These are phyloP conservation scores for Candida sakaeoensis DNA, from an alignment of 805 yeast species.

Conservation along the genomic window DNA sequence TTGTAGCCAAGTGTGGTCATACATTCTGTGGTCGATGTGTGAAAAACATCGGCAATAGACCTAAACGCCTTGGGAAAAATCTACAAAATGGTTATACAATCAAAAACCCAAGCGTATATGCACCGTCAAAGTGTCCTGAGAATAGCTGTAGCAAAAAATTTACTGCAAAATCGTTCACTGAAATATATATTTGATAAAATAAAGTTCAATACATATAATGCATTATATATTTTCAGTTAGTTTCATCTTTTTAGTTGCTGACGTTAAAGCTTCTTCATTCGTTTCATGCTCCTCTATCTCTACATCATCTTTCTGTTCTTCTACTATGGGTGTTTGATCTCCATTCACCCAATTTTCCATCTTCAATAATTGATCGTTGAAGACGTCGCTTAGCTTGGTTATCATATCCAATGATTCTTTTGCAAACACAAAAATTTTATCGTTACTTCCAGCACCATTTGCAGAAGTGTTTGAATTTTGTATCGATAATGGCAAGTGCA, in stretches of 20 bases:
- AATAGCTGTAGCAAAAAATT: constrained; percentile 43
- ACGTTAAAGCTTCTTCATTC: constrained; percentile 9
- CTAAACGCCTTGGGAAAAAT: constrained; percentile 18
- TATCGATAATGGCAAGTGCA: constrained; percentile 58
- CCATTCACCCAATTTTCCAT: constrained; percentile 81
- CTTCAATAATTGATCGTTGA: constrained; percentile 76
- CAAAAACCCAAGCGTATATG: constrained; percentile 37
- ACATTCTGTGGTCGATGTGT: constrained; percentile 84
- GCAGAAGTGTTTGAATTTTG: constrained; percentile 39
- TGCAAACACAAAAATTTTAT: constrained; percentile 75
- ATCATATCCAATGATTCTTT: constrained; percentile 89
- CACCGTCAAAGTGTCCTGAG: constrained; percentile 61
- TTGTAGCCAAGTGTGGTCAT: constrained; percentile 74
- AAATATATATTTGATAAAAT: constrained; percentile 45
- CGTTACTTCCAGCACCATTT: constrained; percentile 36
- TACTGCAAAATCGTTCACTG: constrained; percentile 48
- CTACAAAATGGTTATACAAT: constrained; percentile 19
- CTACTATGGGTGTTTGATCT: constrained; percentile 23
- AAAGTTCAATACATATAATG: neutral
- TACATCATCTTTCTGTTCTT: constrained; percentile 3
- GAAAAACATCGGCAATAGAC: constrained; percentile 52
- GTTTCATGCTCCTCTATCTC: constrained; percentile 6
- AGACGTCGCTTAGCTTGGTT: constrained; percentile 73
- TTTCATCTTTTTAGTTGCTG: constrained; percentile 11
- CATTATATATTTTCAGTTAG: constrained; percentile 6